Conservation (phyloP, 2,329 filamentous ascomycete genomes). For the Calonectria hongkongensis region DNA sequence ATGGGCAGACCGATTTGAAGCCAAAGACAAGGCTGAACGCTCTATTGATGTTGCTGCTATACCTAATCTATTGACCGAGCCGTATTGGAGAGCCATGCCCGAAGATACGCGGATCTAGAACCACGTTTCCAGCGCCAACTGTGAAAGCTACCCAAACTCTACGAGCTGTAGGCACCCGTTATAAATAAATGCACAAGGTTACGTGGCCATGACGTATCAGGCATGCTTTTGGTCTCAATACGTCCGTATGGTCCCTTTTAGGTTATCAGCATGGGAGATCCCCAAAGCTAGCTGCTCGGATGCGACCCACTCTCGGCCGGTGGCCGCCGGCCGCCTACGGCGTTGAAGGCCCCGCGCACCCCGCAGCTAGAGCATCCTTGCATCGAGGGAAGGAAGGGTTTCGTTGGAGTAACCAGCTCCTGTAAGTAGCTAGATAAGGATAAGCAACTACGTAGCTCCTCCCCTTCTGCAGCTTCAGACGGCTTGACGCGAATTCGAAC, state of each 20-base stretch:
- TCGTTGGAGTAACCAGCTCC: constrained; percentile 12
- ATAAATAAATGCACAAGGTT: neutral
- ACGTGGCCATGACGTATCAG: neutral
- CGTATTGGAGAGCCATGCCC: no score
- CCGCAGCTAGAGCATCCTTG: constrained; percentile 12
- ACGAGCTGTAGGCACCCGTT: neutral
- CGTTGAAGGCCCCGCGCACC: neutral
- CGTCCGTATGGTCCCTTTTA: neutral
- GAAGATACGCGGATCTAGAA: neutral
- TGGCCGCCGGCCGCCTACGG: constrained; percentile 15
- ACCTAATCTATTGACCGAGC: no score
- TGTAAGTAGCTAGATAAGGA: constrained; percentile 19
- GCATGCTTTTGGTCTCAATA: neutral
- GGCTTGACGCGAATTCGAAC: neutral
- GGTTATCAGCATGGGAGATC: neutral
- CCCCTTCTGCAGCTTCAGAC: neutral
- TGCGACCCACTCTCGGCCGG: neutral
- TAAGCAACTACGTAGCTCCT: constrained; percentile 12
- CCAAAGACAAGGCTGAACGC: no score
- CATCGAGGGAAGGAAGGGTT: constrained; percentile 7
- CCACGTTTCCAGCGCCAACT: neutral
- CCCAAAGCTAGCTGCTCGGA: neutral
- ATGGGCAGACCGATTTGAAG: no score
- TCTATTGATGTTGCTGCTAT: no score
- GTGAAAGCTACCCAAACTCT: neutral